Evolutionary conservation across 1,139 yeast species (phyloP), one percentile per base, ranked within the genome.

Genomic region (Taphrina wiesneri): DNA sequence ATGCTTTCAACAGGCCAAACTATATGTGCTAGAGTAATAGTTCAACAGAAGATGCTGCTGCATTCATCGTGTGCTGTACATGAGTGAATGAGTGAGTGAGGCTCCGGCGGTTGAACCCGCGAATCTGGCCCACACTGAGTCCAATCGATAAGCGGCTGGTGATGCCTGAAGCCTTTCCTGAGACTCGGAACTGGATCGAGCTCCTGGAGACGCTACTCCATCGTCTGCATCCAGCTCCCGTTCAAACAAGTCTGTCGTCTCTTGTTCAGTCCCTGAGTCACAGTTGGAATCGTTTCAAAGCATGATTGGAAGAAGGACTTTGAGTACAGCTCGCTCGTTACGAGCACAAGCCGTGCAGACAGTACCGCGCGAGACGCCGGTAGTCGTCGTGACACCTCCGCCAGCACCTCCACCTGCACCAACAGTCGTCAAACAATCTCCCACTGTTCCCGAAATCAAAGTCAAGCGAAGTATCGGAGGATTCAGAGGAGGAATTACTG

Each of bases 401-500:
- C 43, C 43, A 4, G 26, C 57, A 52, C 56, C 63, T 2, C 46
- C 51, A 17, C 65, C 65, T 4, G 47, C 64, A 21, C 57, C 64
- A n/a, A 41, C 56, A n/a, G 56, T 41, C n/a, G 47, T 41, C 26
- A 49, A 36, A 11, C 57, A 49, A 19, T 53, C 56, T 11, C 64
- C 64, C 30, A 41, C 56, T 30, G 43, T 60, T 1, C 64, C 56
- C 15, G 52, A 49, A 5, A 43, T 60, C 56, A 60, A 60, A 21
- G 64, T 60, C 49, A 60, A 60, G 51, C 56, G 64, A 26, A 52
- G 54, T 11, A 43, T 62, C 13, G 65, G 65, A 13, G 65, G 65
- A 9, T 45, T 62, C 23, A 49, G 65, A 28, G 65, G 65, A 26
- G 65, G 65, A 11, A 62, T 62, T 51, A 62, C 60, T 15, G 68